Conservation (phyloP, 257 asterid species). For the Apocynum venetum region DNA sequence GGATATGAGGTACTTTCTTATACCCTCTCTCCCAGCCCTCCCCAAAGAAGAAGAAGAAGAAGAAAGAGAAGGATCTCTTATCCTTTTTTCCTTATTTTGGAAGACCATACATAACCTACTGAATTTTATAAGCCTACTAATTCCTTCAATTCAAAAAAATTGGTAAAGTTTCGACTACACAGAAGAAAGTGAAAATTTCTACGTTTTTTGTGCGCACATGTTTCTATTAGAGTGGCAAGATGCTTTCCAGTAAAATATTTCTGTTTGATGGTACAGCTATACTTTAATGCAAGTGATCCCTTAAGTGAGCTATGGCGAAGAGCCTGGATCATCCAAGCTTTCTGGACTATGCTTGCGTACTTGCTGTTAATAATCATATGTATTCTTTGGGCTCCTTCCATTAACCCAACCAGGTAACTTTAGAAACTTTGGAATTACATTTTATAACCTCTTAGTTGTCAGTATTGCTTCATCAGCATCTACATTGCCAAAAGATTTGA, state of each 20-base stretch:
- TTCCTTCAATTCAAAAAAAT: background rate
- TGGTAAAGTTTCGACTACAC: background rate
- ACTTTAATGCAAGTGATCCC: slow-evolving; percentile 95
- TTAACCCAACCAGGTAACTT: slow-evolving; percentile 84
- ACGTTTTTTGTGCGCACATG: background rate
- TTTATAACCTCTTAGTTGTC: background rate
- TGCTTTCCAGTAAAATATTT: background rate
- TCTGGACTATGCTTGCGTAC: slow-evolving; percentile 86
- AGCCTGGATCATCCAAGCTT: slow-evolving; percentile 95
- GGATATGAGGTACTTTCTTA: slow-evolving; percentile 75
- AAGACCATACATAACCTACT: background rate
- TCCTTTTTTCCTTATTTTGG: background rate
- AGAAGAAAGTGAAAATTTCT: background rate
- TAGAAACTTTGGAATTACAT: background rate
- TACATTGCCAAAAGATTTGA: background rate
- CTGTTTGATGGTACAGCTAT: slow-evolving; percentile 44
- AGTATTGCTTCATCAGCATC: background rate
- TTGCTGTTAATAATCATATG: slow-evolving; percentile 68
- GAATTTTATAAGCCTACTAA: background rate
- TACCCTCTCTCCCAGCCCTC: background rate
- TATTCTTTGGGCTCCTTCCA: slow-evolving; percentile 85
- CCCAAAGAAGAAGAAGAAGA: background rate
- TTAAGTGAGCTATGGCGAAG: slow-evolving; percentile 83
- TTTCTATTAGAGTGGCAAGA: background rate
- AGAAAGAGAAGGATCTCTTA: background rate